Evolutionary conservation across 805 yeast genomes (phyloP), one percentile per base, ranked within the genome.

Genomic region (Ogataea philodendri): DNA sequence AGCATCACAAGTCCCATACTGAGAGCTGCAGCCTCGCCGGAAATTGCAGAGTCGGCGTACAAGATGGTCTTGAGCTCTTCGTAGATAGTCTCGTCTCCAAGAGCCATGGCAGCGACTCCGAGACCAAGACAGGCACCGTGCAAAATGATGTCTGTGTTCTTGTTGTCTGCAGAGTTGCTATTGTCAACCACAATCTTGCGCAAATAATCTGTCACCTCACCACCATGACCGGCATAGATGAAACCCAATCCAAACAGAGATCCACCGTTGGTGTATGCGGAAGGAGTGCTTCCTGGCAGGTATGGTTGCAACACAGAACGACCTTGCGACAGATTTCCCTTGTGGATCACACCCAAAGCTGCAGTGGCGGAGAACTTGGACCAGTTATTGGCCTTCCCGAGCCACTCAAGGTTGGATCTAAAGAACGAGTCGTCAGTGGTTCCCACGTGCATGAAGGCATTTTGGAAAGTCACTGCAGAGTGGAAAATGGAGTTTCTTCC

Each of bases 371-470:
- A 80, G 60, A 93, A 93, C 58, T 90, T 93, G 5, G 97, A 88
- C 98, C 98, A 93, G 62, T 90, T 88, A 30, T 90, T 81, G n/a
- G 98, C 97, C 63, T 88, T 86, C 27, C 95, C 94, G 48, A 93
- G 70, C 97, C 97, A 93, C 53, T 90, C 96, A 54, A 88, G 69
- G 57, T 93, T 93, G 27, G 82, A 75, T 59, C 96, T 75, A 64
- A 90, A 84, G 55, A 93, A 93, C 0, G 88, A 78, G 59, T 93
- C 97, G 54, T 85, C 94, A 7, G 97, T 86, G 9, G 98, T 93
- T 39, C 97, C 98, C 23, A 93, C 85, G 60, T 89, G 96, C 76
- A 90, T 74, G 57, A 88, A 87, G 0, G 97, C 97, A 55, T 88
- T 90, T 37, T 93, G 81, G 57, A 93, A 88, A 30, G 97, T 86